Evolutionary conservation across 2,329 filamentous ascomycete genomes (phyloP).

Genomic region (Aspergillus intermedius): DNA sequence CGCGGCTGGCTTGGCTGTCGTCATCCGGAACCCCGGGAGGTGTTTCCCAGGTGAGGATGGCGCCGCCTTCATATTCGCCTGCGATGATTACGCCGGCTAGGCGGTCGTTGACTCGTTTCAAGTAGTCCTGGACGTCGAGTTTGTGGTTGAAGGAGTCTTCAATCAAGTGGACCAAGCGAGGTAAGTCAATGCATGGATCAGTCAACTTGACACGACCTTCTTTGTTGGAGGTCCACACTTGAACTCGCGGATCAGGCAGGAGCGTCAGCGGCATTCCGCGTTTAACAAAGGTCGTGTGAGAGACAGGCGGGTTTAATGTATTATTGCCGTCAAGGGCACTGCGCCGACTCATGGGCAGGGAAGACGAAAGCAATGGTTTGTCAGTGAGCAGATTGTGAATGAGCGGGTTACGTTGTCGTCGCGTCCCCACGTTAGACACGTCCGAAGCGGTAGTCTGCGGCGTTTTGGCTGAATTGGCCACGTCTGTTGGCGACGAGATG

Average conservation of each 20-base stretch:
- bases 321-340: constrained; percentile 25
- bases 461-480: constrained; percentile 53
- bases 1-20: constrained; percentile 45
- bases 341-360: constrained; percentile 67
- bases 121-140: constrained; percentile 75
- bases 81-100: constrained; percentile 91
- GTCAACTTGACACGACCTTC: constrained; percentile 62
- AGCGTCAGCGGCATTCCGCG: constrained; percentile 84
- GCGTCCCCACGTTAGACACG: constrained; percentile 47
- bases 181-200: constrained; percentile 74
- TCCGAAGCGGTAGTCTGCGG: constrained; percentile 22
- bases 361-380: constrained; percentile 87
- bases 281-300: constrained; percentile 75
- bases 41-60: constrained; percentile 88
- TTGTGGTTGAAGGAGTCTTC: constrained; percentile 87
- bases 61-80: constrained; percentile 92
- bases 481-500: constrained; percentile 79
- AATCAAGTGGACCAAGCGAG: constrained; percentile 76
- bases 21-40: constrained; percentile 56
- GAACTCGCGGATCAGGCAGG: constrained; percentile 61
- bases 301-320: constrained; percentile 33
- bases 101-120: constrained; percentile 69
- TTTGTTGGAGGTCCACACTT: constrained; percentile 62
- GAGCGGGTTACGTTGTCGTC: constrained; percentile 68
- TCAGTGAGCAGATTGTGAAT: constrained; percentile 96